These are phyloP conservation scores for bread wheat (Triticum aestivum) DNA, from an alignment of 176 grass and related monocot species.

Conservation along the genomic window IWGSC_CS_RefSeq_v2.1 NC_057809.1:546912289-546912788, in stretches of 20 bases:
- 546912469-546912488: background rate
- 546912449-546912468: background rate
- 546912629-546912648: background rate
- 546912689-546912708: constrained; percentile 42
- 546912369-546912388: constrained; percentile 8
- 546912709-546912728: constrained; percentile 36
- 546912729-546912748: constrained; percentile 18
- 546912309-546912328: background rate
- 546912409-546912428: background rate
- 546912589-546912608: constrained; percentile 10
- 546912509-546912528: background rate
- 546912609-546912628: constrained; percentile 17
- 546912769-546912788: background rate
- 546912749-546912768: constrained; percentile 37
- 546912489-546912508: background rate
- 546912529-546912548: background rate
- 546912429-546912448: background rate
- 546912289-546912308: background rate
- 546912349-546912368: background rate
- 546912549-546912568: background rate
- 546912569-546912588: background rate
- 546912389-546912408: background rate
- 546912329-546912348: background rate
- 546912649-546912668: constrained; percentile 28
- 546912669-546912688: constrained; percentile 74